phyloP scores from a whole-genome alignment of 2,329 filamentous ascomycete species.

The Calonectria pseudoreteaudii region DNA sequence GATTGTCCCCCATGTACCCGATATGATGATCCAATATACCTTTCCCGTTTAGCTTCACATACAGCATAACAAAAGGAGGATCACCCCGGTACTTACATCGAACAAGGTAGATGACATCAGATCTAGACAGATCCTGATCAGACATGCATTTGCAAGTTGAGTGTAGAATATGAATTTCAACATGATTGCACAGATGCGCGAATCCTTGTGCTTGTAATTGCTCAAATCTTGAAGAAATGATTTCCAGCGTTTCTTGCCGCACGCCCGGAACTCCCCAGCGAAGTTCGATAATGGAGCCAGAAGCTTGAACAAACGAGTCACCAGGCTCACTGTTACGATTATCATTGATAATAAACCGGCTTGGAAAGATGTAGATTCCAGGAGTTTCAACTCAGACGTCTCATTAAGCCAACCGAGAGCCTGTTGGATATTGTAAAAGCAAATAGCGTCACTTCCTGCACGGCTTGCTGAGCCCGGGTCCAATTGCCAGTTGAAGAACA shows the following conservation, averaged over 20 bases:
- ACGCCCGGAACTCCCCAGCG: not conserved
- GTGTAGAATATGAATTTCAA: not conserved
- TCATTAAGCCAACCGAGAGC: not conserved
- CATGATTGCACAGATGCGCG: not conserved
- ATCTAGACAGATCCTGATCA: not conserved
- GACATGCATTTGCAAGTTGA: not conserved
- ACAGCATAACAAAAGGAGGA: too few relatives aligned
- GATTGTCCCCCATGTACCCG: not conserved
- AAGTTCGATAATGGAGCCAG: not conserved
- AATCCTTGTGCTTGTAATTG: not conserved
- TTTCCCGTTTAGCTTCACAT: not conserved
- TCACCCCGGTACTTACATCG: not conserved
- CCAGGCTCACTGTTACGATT: not conserved
- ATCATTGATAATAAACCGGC: not conserved
- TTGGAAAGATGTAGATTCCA: not conserved
- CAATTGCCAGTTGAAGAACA: slow-evolving; percentile 11
- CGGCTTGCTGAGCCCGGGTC: not conserved
- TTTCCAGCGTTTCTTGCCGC: not conserved
- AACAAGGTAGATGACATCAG: not conserved
- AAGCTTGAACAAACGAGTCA: not conserved
- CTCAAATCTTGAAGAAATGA: not conserved
- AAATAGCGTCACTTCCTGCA: not conserved
- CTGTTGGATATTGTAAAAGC: not conserved
- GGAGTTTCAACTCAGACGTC: not conserved
- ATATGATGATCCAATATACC: not conserved